Evolutionary conservation across 495 filamentous ascomycete genomes (phyloP).

Genomic region (Lophium mytilinum): DNA sequence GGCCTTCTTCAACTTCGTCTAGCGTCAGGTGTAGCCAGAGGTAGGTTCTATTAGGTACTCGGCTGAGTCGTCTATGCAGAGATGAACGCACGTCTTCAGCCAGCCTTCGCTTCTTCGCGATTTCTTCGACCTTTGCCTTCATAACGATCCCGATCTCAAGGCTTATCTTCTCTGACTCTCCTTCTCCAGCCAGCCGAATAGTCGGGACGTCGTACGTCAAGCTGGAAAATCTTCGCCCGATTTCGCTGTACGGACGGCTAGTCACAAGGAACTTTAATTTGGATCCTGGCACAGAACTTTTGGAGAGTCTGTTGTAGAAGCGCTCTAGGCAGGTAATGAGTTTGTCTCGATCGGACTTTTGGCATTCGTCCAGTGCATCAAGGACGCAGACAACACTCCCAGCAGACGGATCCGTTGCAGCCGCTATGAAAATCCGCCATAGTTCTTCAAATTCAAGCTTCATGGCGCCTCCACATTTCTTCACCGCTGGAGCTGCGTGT

Average conservation of each 20-base stretch:
- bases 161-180: neutral
- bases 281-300: neutral
- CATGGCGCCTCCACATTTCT: neutral
- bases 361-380: conserved; percentile 42
- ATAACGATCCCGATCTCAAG: neutral
- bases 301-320: neutral
- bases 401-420: conserved; percentile 13
- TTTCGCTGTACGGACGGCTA: conserved; percentile 38
- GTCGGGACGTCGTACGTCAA: neutral
- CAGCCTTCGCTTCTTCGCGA: neutral
- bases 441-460: conserved; percentile 17
- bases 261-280: conserved; percentile 39
- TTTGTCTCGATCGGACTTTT: conserved; percentile 9
- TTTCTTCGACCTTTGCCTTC: neutral
- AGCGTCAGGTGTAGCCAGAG: neutral
- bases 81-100: too few relatives aligned
- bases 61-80: too few relatives aligned
- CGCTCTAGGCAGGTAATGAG: neutral
- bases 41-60: neutral
- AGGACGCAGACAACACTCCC: conserved; percentile 33
- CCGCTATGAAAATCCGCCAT: neutral
- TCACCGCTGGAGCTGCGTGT: neutral
- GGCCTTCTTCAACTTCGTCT: neutral
- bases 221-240: conserved; percentile 25
- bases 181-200: neutral